Evolutionary conservation across 805 yeast genomes (phyloP).

Genomic region (Candida dajiaensis): DNA sequence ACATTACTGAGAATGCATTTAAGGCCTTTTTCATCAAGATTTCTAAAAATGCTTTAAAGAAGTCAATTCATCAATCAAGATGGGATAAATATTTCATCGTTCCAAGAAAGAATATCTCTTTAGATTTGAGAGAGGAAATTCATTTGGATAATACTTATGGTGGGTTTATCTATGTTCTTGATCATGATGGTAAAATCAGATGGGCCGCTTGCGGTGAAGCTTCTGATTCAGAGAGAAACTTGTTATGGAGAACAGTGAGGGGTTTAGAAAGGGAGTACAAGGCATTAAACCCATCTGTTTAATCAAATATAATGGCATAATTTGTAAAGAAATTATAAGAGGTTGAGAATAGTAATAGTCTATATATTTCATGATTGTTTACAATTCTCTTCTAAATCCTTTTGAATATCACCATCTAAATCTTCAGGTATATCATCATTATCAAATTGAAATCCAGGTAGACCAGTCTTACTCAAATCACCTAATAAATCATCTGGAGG

Average conservation of each 20-base stretch:
- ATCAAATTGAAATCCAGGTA: conserved; percentile 38
- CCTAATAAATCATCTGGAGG: conserved; percentile 76
- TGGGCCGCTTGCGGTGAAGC: conserved; percentile 92
- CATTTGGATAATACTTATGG: conserved; percentile 69
- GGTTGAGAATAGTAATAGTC: no score
- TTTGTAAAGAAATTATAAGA: no score
- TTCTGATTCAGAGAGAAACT: conserved; percentile 52
- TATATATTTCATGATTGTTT: conserved; percentile 11
- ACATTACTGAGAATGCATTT: conserved; percentile 65
- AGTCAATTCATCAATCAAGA: conserved; percentile 40
- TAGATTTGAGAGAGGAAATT: conserved; percentile 50
- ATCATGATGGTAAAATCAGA: conserved; percentile 64
- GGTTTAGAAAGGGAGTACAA: conserved; percentile 48
- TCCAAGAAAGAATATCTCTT: conserved; percentile 52
- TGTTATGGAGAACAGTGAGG: conserved; percentile 60
- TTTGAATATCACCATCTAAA: conserved; percentile 27
- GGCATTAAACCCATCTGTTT: conserved; percentile 9
- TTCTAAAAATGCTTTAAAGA: conserved; percentile 40
- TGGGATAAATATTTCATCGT: conserved; percentile 58
- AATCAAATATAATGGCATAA: neutral
- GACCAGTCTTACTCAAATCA: conserved; percentile 38
- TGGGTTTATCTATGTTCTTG: conserved; percentile 80
- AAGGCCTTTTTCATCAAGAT: conserved; percentile 60
- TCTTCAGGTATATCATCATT: conserved; percentile 51
- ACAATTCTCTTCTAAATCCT: conserved; percentile 51